phyloP scores from a whole-genome alignment of 2,329 filamentous ascomycete species.

The Plectosphaerella plurivora region DNA sequence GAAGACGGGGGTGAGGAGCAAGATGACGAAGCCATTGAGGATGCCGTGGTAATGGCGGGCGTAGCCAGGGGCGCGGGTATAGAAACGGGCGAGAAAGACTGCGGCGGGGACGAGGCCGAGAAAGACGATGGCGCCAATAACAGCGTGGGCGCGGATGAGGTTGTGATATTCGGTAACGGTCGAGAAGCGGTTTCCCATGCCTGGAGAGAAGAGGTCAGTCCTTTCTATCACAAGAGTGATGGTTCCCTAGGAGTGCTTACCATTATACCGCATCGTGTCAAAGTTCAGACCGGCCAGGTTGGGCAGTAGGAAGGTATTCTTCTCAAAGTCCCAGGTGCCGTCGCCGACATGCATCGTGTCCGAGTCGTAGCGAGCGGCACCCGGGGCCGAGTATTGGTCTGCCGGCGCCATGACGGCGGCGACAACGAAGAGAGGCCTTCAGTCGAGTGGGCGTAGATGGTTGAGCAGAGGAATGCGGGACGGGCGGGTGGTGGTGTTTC shows the following conservation, averaged over 20 bases:
- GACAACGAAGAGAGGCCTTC: constrained; percentile 13
- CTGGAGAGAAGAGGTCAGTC: constrained; percentile 32
- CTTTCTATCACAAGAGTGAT: not conserved
- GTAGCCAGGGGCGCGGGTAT: constrained; percentile 54
- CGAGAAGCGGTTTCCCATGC: constrained; percentile 78
- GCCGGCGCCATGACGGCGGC: constrained; percentile 57
- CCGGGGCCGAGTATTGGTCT: constrained; percentile 61
- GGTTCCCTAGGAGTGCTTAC: constrained; percentile 34
- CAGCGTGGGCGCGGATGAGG: constrained; percentile 66
- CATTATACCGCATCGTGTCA: constrained; percentile 81
- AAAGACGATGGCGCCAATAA: constrained; percentile 70
- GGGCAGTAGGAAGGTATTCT: constrained; percentile 73
- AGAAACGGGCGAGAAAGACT: constrained; percentile 71
- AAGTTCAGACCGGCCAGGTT: constrained; percentile 74
- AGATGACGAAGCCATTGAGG: constrained; percentile 64
- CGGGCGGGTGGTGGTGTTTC: not conserved
- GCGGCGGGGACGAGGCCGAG: constrained; percentile 68
- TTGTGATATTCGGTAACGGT: constrained; percentile 65
- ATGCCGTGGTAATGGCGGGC: constrained; percentile 70
- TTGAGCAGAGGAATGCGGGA: constrained; percentile 4
- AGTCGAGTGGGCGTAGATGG: not conserved
- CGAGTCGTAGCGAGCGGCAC: constrained; percentile 68
- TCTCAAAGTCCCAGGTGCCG: constrained; percentile 76
- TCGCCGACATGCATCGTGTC: constrained; percentile 74
- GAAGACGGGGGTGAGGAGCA: constrained; percentile 67